Evolutionary conservation across 768 basidiomycete genomes (phyloP), one percentile per base, ranked within the genome.

Genomic region (Leucocoprinus leucothites): DNA sequence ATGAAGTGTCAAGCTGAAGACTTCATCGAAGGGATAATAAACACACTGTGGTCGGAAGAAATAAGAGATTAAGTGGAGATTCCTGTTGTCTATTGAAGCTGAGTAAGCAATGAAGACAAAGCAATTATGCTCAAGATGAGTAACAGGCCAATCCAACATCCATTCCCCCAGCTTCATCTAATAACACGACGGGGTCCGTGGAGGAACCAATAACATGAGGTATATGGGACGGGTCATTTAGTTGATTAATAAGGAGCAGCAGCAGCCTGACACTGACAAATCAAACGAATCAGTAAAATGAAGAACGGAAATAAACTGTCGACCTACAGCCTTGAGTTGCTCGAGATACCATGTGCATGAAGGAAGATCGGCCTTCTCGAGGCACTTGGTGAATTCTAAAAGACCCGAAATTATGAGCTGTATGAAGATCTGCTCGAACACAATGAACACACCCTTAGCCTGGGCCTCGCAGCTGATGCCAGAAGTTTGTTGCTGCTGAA

Each of bases 291-390:
- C 61, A 31, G 35, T 40, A 18, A 43, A 19, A 19, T 36, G 22
- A 40, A 9, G 9, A 0, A 18, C 13, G 28, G 36, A 19, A 50
- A 16, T 43, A 19, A 9, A n/a, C 50, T 46, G 41, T 26, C 51
- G 14, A 82, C 90, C 65, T 69, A 92, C 90, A 51, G 88, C 87
- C 72, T 94, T 94, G 48, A 93, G 80, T 65, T 92, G 89, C 63
- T 94, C 90, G 25, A 94, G 83, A 66, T 91, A 94, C 82, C 86
- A 95, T 16, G 82, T 75, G 74, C 93, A 95, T 5, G 88, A 84
- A 40, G 80, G 82, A 61, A 90, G 72, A 62, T 89, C 87, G 16
- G 87, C 88, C 67, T 86, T 86, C 66, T 93, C 90, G 43, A 95
- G 73, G 70, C 93, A 96, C 66, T 77, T 80, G 9, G 91, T 89